Percentiles rank a stretch among this genome's conserved stretches.
Evolutionary conservation across 768 basidiomycete genomes (phyloP).

Genomic region (Suillus fuscotomentosus): DNA sequence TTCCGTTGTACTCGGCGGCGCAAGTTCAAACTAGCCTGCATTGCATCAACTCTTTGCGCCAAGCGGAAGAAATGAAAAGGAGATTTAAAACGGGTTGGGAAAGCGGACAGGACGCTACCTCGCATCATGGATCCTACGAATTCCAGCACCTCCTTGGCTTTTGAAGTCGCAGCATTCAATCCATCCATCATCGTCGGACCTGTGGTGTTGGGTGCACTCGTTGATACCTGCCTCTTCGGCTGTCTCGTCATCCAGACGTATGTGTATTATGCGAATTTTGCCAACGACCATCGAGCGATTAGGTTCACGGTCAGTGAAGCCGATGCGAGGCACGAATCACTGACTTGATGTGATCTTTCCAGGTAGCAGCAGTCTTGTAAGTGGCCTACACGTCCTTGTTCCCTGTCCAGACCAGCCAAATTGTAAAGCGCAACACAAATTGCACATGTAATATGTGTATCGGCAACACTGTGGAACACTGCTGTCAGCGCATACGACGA

Average conservation of each 20-base stretch:
- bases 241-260: conserved; percentile 24
- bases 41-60: not conserved
- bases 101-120: not conserved
- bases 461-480: not conserved
- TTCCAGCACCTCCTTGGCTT: not conserved
- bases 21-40: not conserved
- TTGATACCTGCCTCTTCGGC: conserved; percentile 23
- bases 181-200: conserved; percentile 19
- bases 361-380: conserved; percentile 8
- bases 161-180: not conserved
- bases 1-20: not conserved
- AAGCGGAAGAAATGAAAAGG: not conserved
- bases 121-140: not conserved
- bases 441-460: not conserved
- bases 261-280: conserved; percentile 24
- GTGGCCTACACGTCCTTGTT: not conserved
- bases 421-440: not conserved
- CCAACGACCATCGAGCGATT: conserved; percentile 12
- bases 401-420: not conserved
- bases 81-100: not conserved
- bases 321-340: not conserved
- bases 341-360: not conserved
- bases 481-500: not conserved
- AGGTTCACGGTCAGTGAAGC: conserved; percentile 18
- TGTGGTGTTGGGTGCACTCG: conserved; percentile 18